phyloP scores from a whole-genome alignment of 768 basidiomycete species.

The Gloeophyllum trabeum region DNA sequence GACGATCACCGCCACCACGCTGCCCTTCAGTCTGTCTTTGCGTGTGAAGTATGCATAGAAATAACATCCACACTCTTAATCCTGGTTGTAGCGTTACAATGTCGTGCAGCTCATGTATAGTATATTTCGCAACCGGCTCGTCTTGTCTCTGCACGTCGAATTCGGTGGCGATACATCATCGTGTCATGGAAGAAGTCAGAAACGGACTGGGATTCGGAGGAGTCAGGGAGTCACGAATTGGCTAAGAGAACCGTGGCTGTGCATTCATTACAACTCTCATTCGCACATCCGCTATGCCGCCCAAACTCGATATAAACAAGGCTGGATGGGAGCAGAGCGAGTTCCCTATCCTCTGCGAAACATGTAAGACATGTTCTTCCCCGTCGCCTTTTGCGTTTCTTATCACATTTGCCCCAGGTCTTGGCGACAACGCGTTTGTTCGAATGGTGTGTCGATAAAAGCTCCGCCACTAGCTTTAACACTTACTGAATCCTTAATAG shows the following conservation, averaged over 20 bases:
- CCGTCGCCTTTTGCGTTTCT: conserved; percentile 1
- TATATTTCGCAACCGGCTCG: no score
- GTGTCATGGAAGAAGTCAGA: no score
- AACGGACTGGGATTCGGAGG: no score
- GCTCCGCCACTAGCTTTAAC: background rate
- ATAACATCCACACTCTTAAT: no score
- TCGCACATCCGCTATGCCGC: conserved; percentile 32
- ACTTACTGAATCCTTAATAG: no score
- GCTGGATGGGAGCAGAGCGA: conserved; percentile 92
- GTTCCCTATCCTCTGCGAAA: conserved; percentile 90
- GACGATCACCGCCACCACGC: conserved; percentile 74
- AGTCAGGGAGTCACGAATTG: no score
- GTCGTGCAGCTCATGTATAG: no score
- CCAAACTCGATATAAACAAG: conserved; percentile 90
- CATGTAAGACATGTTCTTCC: conserved; percentile 42
- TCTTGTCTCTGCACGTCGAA: no score
- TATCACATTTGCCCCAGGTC: conserved; percentile 32
- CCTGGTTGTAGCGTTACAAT: no score
- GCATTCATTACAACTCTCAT: background rate
- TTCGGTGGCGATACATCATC: no score
- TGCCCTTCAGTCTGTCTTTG: conserved; percentile 80
- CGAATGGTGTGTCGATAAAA: conserved; percentile 84
- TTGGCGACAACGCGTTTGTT: conserved; percentile 86
- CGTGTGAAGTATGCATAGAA: conserved; percentile 40
- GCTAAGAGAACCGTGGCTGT: no score